Percentiles rank a stretch among this genome's conserved stretches.
Conservation (phyloP, 1,284 basidiomycete genomes). For the Papiliotrema fonsecae region DNA sequence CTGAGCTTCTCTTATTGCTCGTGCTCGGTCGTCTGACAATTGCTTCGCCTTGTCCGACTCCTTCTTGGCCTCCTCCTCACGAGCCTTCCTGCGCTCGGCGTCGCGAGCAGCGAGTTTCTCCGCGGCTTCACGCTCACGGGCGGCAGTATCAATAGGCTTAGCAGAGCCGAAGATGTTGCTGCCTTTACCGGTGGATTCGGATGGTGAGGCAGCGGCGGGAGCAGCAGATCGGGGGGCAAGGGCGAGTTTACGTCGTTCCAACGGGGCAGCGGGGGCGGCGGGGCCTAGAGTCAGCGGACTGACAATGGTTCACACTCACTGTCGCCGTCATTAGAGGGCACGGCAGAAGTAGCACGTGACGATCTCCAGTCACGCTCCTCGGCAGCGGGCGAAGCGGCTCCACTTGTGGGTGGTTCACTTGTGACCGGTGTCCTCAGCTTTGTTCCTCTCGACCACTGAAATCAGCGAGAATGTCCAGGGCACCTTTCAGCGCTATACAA, state of each 20-base stretch:
- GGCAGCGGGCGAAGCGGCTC: constrained; percentile 17
- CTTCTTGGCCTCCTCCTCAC: constrained; percentile 21
- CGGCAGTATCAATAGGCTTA: constrained; percentile 78
- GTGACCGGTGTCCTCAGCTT: constrained; percentile 32
- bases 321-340: constrained; percentile 17
- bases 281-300: constrained; percentile 4
- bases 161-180: constrained; percentile 68
- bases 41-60: constrained; percentile 39
- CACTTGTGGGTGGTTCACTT: constrained; percentile 15
- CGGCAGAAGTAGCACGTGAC: constrained; percentile 20
- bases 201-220: constrained; percentile 47
- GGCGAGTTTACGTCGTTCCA: constrained; percentile 76
- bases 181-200: constrained; percentile 51
- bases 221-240: constrained; percentile 62
- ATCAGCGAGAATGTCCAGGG: constrained; percentile 3
- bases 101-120: constrained; percentile 27
- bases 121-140: constrained; percentile 60
- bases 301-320: constrained; percentile 15
- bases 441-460: constrained; percentile 47
- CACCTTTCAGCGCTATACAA: too few relatives aligned
- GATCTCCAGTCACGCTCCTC: constrained; percentile 42
- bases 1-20: constrained; percentile 28
- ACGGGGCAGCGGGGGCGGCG: constrained; percentile 72
- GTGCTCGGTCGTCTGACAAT: constrained; percentile 25
- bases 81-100: constrained; percentile 32